phyloP scores from a whole-genome alignment of 495 filamentous ascomycete species.

The Neurospora discreta region DNA sequence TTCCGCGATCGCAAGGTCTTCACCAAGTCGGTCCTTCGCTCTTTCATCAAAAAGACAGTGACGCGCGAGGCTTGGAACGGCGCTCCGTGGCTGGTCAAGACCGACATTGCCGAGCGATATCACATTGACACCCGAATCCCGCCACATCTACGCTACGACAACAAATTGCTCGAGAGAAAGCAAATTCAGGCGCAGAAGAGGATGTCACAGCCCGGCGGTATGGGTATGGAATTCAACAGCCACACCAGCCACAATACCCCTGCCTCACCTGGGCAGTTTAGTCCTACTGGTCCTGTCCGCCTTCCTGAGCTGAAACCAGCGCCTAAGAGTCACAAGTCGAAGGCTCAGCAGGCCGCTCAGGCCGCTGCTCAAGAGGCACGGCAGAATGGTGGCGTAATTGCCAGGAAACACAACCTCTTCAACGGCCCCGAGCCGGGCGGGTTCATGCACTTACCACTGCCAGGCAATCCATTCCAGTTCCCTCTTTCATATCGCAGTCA shows the following conservation, averaged over 20 bases:
- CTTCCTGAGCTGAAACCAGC: constrained; percentile 74
- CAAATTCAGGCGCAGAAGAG: constrained; percentile 56
- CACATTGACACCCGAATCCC: constrained; percentile 79
- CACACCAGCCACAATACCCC: constrained; percentile 1
- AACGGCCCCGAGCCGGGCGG: constrained; percentile 24
- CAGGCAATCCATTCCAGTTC: constrained; percentile 33
- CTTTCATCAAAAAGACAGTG: constrained; percentile 91
- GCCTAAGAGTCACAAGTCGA: constrained; percentile 64
- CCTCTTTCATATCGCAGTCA: constrained; percentile 29
- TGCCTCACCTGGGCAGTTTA: constrained; percentile 17
- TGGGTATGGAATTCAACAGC: constrained; percentile 9
- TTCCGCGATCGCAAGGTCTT: constrained; percentile 84
- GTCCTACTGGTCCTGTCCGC: constrained; percentile 33
- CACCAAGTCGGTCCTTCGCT: constrained; percentile 85
- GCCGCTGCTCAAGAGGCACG: constrained; percentile 6
- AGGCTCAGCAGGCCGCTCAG: constrained; percentile 28
- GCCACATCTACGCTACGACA: constrained; percentile 67
- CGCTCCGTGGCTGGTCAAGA: constrained; percentile 91
- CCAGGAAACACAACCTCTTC: constrained; percentile 31
- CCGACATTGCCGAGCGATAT: constrained; percentile 69
- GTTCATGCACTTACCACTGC: constrained; percentile 23
- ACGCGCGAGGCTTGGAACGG: constrained; percentile 86
- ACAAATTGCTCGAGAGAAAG: constrained; percentile 67
- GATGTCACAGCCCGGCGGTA: constrained; percentile 38
- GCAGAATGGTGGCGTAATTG: constrained; percentile 16